Base-by-base conservation (phyloP, 495 filamentous ascomycete species). In the Xylaria scruposa region DNA sequence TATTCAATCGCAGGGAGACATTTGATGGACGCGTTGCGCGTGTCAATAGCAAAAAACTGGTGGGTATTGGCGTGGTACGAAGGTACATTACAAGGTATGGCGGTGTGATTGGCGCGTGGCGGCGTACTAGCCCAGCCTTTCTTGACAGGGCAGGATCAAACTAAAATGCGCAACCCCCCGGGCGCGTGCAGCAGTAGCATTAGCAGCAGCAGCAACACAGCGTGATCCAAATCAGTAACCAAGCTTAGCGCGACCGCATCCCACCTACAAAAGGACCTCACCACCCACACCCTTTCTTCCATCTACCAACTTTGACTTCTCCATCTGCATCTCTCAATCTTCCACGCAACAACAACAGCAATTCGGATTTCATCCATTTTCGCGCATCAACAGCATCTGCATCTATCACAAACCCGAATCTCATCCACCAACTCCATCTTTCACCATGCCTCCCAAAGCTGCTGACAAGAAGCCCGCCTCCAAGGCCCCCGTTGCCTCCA, bases 401-500 rank as follows among this genome's bases (percentile, higher is more conserved):
- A 74, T 69, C 73, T 70, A 21, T 51, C 38, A 61, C 67, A 63
- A 40, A 65, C 66, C 26, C 44, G 19, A 49, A 17, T 29, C 26
- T 21, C 10, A 31, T 58, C 70, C 42, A 46, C 46, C 51, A 72
- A 72, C 38, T 40, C 49, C 71, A 78, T 73, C 74, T 78, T 65
- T 77, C 81, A 91, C 91, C 91, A 97, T 97, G 95, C 90, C 94
- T 88, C 94, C 94, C 74, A 97, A 97, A 88, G 92, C 93, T 81
- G 92, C 93, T 80, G 95, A 98, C 93, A 98, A 97, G 91, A 95
- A 95, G 86, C 93, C 93, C 88, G 96, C 94, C 89, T 82, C 92
- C 87, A 99, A 99, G 94, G 95, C 95, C 76, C 96, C 96, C 53
- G 95, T 94, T 81, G 92, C 92, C 80, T 85, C 85, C 58, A 87